Base-by-base conservation (phyloP, 1,284 basidiomycete species). In the Cryptococcus deneoformans region DNA sequence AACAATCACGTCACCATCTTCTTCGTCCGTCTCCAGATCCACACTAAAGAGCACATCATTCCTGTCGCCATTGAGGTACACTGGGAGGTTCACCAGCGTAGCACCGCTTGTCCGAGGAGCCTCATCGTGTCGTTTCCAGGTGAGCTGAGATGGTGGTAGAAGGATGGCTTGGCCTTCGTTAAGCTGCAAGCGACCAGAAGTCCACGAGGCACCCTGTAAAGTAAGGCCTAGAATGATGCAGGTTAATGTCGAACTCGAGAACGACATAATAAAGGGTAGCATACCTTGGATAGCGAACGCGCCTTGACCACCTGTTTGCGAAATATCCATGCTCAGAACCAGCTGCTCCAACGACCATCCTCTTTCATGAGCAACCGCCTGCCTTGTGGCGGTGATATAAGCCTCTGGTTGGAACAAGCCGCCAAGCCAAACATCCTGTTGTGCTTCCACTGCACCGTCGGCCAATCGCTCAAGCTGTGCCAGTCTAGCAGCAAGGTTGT, bases 361-460 rank as follows among this genome's bases (percentile, higher is more conserved):
- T 78, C 89, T 92, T 56, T 86, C 83, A 73, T 96, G 92, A 1
- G 93, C 93, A 7, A 93, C 88, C 14, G 89, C 86, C 77, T 97
- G 94, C 53, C 93, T 84, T 1, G 92, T 94, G 1, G 93, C 93
- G 0, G 93, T 96, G 67, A 97, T 84, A 75, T 92, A 96, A 2
- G 92, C 92, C 70, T 94, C 91, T 1, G 94, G 94, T 83, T 91
- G 93, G 84, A 97, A 96, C 53, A 97, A 76, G 0, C 90, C 90
- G 38, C 93, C 92, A 11, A 96, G 83, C 88, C 90, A 92, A 39
- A 92, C 82, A 61, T 89, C 66, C n/a, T 47, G 35, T 1, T 54
- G 60, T 24, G 53, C 47, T 24, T 53, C 38, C 9, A 42, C 11
- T 20, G n/a, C 37, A 14, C n/a, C 50, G 11, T 36, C 37, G 0